Base-by-base conservation (phyloP, 1,284 basidiomycete genomes). In the Trametes versicolor region DNA sequence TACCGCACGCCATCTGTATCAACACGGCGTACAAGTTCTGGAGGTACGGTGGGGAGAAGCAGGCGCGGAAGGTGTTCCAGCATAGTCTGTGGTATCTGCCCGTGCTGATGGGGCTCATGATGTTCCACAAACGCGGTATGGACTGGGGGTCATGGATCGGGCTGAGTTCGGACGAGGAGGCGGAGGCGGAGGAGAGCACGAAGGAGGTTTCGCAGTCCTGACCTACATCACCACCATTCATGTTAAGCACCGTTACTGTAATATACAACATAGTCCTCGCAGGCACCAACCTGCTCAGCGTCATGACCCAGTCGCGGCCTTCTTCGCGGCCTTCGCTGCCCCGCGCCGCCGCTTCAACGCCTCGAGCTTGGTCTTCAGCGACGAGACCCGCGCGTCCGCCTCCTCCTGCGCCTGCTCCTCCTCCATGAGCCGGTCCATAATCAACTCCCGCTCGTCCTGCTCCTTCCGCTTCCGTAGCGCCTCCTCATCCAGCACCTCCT, bases 31-130 rank as follows among this genome's bases (percentile, higher is more conserved):
- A 86, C 82, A 80, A 77, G 54, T 98, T 97, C 74, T 97, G 91
- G 88, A 84, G 81, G 59, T 78, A 76, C 9, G 87, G 88, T 23
- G 85, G 87, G n/a, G 96, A 98, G 76, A 90, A 91, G 73, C 85
- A 90, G 57, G 98, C 98, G 1, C 86, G 92, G 69, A 82, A 81
- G 52, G 78, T 95, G 29, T 98, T 94, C 75, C 92, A 93, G 75
- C 88, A 94, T 66, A 92, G 91, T 77, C 76, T 99, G 68, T 96
- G 96, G 89, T 97, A 97, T 79, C 77, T 99, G 62, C 97, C 98
- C 0, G 92, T 92, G 10, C 84, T 99, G 13, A 83, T 99, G 69
- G 94, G 91, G 0, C 81, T 99, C 65, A 97, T 97, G 89, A 97
- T 99, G 94, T 83, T 92, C 64, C 95, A 96, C 78, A 97, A 97